Evolutionary conservation across 345 rosid genomes (phyloP), one percentile per base, ranked within the genome.

Genomic region (Sisymbrium altissimum): DNA sequence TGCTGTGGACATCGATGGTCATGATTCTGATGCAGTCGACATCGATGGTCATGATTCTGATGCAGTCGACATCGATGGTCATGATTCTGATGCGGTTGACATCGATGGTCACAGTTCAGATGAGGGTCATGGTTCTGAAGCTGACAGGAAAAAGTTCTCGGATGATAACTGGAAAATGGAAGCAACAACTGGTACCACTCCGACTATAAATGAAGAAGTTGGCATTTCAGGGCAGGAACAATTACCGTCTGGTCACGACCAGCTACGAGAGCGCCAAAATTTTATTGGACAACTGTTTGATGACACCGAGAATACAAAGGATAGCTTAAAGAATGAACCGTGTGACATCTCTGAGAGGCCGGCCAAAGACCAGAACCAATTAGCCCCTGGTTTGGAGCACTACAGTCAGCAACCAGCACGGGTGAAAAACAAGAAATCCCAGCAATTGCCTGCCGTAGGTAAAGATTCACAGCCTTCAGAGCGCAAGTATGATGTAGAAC

Each of bases 241-340:
- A 27, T 43, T 75, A 50, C 54, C 84, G 32, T 74, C 79, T 49
- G 84, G 76, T 78, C 82, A 66, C 21, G 83, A 86, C 79, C 79
- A 81, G 35, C 68, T 78, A 57, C 81, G 40, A 64, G 89, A 84
- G 72, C 85, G 85, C 65, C 81, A 87, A 83, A 81, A 77, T 78
- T 80, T 88, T 78, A 88, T 88, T 57, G 97, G 96, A 68, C 88
- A 84, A 72, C 68, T 90, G 82, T 90, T 95, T 83, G 97, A 89
- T 79, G 97, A 88, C 63, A 81, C 82, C 48, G 89, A 84, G 59
- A 82, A 81, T 63, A 48, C 68, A 6, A 78, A 62, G 75, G 91
- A 72, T 68, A 79, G 71, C 78, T 67, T 76, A 32, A 83, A 78
- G 78, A 79, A 54, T 38, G 97, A 85, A 58, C 81, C 68, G 58